Base-by-base conservation (phyloP, 768 basidiomycete genomes). In the Lanmaoa pseudosensibilis region DNA sequence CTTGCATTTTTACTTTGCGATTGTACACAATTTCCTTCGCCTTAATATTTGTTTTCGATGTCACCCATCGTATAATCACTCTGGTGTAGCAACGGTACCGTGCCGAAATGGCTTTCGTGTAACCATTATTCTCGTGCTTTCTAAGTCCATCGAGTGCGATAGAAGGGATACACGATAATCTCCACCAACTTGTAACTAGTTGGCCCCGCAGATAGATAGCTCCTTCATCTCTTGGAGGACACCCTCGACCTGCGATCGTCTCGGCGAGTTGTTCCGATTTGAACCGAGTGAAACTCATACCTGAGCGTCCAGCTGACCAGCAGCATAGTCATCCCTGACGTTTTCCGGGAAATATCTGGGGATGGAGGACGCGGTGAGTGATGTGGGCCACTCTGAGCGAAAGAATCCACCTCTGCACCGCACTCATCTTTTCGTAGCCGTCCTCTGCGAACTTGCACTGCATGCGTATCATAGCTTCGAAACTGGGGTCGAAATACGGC, bases 381-480 rank as follows among this genome's bases (percentile, higher is more conserved):
- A 54, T 13, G 16, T 3, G 13, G 11, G 16, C 13, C 34, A 16
- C n/a, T 15, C 16, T 43, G 25, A 32, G 23, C 21, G 8, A 37
- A 46, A 0, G 13, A 13, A 45, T 49, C 19, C 59, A 92, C 87
- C 93, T 78, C 73, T 99, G 96, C 10, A 98, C 95, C 44, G 92
- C 87, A 48, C 94, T 89, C 49, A 98, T 83, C 74, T 94, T 97
- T 76, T 98, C 94, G 70, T 99, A 98, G 0, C 96, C 95, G 65
- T 99, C 96, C 72, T 98, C 93, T 0, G 96, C 95, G 69, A 98
- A 98, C 68, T 95, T 94, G 68, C 91, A 85, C 68, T 99, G 97
- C 85, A 97, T 92, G 32, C 97, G 84, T 61, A 94, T 94, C 96
- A 98, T 98, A 45, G 96, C 92, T 75, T 98, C 97, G 70, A 98